Base-by-base conservation (phyloP, 192 early-diverging fungal species). In the Podila minutissima region DNA sequence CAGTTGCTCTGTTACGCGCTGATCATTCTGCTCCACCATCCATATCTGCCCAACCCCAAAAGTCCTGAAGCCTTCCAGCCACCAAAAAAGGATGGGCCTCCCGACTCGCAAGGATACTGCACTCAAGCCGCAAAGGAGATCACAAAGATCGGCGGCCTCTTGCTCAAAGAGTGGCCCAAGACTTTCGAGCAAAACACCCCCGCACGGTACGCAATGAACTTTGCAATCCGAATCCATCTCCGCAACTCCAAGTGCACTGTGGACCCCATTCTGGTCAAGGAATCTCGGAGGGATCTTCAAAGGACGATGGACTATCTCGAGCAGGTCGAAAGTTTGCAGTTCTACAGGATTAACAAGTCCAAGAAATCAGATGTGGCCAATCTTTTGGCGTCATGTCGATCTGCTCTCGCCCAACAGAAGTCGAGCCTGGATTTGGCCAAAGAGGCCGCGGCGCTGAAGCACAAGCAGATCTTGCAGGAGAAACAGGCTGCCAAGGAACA, bases 111-210 rank as follows among this genome's bases (percentile, higher is more conserved):
- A 58, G 71, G 77, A 11, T 81, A 81, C 17, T 81, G 77, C 28
- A 81, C 77, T 0, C 77, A 81, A 53, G 77, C 77, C 5, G 77
- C 77, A 29, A 81, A 81, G 58, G 77, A 81, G 71, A 66, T 81
- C 32, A 81, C 77, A 7, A 81, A 73, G 48, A 81, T 81, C 53
- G 65, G 64, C 6, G 77, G 77, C 2, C 72, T 81, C 26, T 20
- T 81, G 2, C 41, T 81, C 38, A 64, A 69, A n/a, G 77, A 81
- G 24, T 65, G 71, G 8, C 77, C 77, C 10, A 38, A 60, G 46
- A 66, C 77, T 0, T 81, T 81, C 59, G 77, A 81, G 22, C 77
- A 73, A 12, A 81, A 81, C 63, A 81, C 77, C 0, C 77, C 77
- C 0, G 51, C 77, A 4, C 70, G 77, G n/a, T 81, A 81, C 41